Conservation (phyloP, 2,329 filamentous ascomycete species). For the Ciborinia camelliae region DNA sequence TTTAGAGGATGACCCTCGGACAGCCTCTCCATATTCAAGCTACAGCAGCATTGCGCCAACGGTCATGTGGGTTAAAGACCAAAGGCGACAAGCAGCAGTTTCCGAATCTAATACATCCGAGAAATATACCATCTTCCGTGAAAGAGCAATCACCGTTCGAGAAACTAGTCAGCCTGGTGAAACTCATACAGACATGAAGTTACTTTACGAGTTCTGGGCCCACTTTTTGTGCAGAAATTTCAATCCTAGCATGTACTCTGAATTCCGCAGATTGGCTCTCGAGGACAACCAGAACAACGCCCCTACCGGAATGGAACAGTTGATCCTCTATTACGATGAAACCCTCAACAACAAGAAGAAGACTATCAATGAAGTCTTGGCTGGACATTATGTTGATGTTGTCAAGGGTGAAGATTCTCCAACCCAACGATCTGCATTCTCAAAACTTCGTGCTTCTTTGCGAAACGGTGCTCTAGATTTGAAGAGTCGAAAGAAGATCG, state of each 20-base stretch:
- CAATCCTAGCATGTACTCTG: constrained; percentile 70
- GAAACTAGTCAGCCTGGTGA: constrained; percentile 38
- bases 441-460: constrained; percentile 51
- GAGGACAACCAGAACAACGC: constrained; percentile 57
- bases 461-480: constrained; percentile 51
- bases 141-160: constrained; percentile 42
- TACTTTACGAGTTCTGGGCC: constrained; percentile 72
- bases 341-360: constrained; percentile 48
- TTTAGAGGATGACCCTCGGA: constrained; percentile 29
- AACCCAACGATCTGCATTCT: constrained; percentile 46
- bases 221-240: constrained; percentile 71
- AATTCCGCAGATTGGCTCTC: constrained; percentile 65
- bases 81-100: constrained; percentile 36
- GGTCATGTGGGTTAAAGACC: constrained; percentile 41
- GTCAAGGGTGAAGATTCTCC: constrained; percentile 47
- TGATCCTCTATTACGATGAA: constrained; percentile 64
- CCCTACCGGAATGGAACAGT: constrained; percentile 55
- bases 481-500: constrained; percentile 55
- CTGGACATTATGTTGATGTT: constrained; percentile 53
- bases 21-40: constrained; percentile 26
- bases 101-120: constrained; percentile 38
- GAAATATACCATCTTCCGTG: constrained; percentile 40
- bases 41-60: constrained; percentile 32
- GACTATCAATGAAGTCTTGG: constrained; percentile 51
- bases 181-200: constrained; percentile 56